Evolutionary conservation across 257 asterid genomes (phyloP), one percentile per base, ranked within the genome.

Genomic region (Avicennia marina): DNA sequence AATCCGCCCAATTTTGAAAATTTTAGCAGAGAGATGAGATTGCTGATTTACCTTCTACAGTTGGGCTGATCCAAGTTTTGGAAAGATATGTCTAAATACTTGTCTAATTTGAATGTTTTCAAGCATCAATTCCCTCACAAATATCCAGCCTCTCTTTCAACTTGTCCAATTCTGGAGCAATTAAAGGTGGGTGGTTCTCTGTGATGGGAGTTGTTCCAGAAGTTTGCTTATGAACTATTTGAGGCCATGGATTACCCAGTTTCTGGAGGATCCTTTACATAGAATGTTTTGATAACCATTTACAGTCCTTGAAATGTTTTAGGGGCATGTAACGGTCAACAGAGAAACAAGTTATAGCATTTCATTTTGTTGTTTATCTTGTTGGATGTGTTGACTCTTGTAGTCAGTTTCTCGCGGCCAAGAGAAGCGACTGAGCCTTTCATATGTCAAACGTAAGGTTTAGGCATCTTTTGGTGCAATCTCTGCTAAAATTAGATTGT

Each of bases 21-120:
- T 27, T 59, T 55, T 61, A 60, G 62, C 73, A 39, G 50, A 76
- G 45, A 51, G 62, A 68, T 58, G 54, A 32, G 63, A 41, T 44
- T 52, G 58, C 50, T 13, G 42, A 52, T 18, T 61, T 65, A 39
- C 38, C 51, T 27, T 58, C 36, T 13, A 60, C 24, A 46, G 21
- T 50, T 11, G 4, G 34, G 34, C n/a, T n/a, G 18, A 13, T 11
- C 5, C 44, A 20, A 45, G 21, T 36, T 52, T 58, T 59, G 52
- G 53, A 46, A 45, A 39, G 53, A 53, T 50, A 44, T 13, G 29
- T 36, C 19, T 2, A 57, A 41, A 22, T 21, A 0, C 48, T 42
- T 17, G 20, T 39, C 13, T 11, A 29, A n/a, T n/a, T n/a, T n/a
- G n/a, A n/a, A n/a, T n/a, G n/a, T n/a, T n/a, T n/a, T n/a, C n/a